Percentiles rank a stretch among this genome's conserved stretches.
Conservation (phyloP, 164 flowering plant species). For the Annona squamosa region DNA sequence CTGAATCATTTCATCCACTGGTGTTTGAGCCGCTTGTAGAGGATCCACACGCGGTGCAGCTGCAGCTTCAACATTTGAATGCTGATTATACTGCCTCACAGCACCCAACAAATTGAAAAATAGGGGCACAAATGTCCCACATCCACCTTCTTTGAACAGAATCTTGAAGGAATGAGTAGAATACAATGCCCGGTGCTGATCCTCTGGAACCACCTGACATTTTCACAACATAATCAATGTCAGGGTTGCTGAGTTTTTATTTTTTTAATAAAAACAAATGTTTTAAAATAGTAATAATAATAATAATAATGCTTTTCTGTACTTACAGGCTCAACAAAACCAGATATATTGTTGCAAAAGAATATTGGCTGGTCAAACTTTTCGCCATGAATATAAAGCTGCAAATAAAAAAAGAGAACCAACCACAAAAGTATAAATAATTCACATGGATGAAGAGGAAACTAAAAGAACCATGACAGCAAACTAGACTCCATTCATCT, state of each 20-base stretch:
- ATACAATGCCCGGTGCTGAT: constrained; percentile 70
- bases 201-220: constrained; percentile 80
- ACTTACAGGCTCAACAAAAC: constrained; percentile 94
- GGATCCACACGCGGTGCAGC: constrained; percentile 59
- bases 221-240: background rate
- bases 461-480: no score
- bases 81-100: constrained; percentile 67
- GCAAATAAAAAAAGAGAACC: constrained; percentile 13
- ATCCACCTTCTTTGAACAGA: constrained; percentile 95
- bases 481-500: no score
- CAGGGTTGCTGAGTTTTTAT: background rate
- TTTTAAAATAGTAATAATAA: background rate
- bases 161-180: constrained; percentile 90
- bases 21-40: constrained; percentile 80
- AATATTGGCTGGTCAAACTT: constrained; percentile 94
- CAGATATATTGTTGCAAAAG: constrained; percentile 92
- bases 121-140: constrained; percentile 91
- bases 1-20: constrained; percentile 98
- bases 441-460: no score
- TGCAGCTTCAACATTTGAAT: constrained; percentile 12
- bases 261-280: background rate
- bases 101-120: constrained; percentile 71
- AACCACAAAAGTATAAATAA: no score
- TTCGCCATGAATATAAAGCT: constrained; percentile 75
- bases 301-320: background rate